Base-by-base conservation (phyloP, 2,329 filamentous ascomycete genomes). In the Penicillium brevicompactum region DNA sequence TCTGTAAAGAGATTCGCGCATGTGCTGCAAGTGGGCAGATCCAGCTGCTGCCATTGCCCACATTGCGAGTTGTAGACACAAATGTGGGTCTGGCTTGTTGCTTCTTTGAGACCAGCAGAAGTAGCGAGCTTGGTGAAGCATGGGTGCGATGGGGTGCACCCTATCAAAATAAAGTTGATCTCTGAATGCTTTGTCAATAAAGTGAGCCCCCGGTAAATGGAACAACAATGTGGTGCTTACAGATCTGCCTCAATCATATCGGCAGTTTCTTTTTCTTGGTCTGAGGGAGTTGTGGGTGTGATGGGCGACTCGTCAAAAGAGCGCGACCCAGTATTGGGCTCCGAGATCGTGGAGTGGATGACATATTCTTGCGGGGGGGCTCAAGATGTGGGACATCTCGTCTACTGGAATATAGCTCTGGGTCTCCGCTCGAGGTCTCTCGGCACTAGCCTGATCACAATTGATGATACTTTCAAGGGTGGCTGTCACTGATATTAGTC, bases 41-140 rank as follows among this genome's bases (percentile, higher is more conserved):
- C 68, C 44, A 0, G 67, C 61, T 2, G 73, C 67, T 10, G 74
- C 72, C 9, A 73, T 44, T 1, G 71, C 68, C 71, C 73, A 74
- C 71, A 75, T 71, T 22, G 73, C 67, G 47, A 67, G 65, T 51
- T 75, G 73, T 4, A 76, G 57, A 30, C 69, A 70, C 5, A 49
- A 41, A 30, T 65, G 66, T 3, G 56, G 51, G 5, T 61, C 51
- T 9, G 46, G 50, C 24, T 62, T 63, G 18, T 51, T 54, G 4
- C 46, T 49, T 41, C 57, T 49, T 16, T 62, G 63, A 1, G 65
- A 58, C 68, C 67, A 70, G 1, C 63, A 45, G 6, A 67, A 63
- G 46, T 71, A 70, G 14, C 66, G 62, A 49, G 64, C 62, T 46
- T 61, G 63, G 34, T 71, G 68, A 2, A 71, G 52, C 14, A 70